Evolutionary conservation across 495 filamentous ascomycete genomes (phyloP), one percentile per base, ranked within the genome.

Genomic region (Immersiella caudata): DNA sequence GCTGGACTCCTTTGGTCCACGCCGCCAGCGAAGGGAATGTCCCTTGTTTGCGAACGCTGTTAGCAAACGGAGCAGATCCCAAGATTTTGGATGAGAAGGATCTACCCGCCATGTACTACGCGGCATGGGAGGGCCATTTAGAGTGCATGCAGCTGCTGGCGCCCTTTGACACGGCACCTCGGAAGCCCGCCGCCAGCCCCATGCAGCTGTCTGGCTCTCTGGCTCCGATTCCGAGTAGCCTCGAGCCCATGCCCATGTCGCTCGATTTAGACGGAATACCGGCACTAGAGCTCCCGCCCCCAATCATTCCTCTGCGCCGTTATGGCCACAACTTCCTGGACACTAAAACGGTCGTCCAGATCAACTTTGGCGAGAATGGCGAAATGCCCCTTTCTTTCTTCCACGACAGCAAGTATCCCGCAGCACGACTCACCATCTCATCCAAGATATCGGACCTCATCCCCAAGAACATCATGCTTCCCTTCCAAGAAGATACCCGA

Each of bases 251-350:
- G 18, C 85, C 88, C 26, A 90, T 92, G 82, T 84, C 87, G 56
- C 82, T 91, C 24, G 93, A 93, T 68, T 85, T 83, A 5, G 95
- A 98, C 76, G 90, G 89, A 0, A 99, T 99, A 61, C 95, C 95
- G 0, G 88, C 91, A 67, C 85, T 99, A n/a, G 91, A 91, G 68
- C 85, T 99, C 5, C 95, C 95, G 54, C 95, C 96, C 40, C 95
- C 95, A 0, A 97, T 99, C 65, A 97, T 99, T 70, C 95, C 95
- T 16, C 81, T 97, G 33, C 86, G 94, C 62, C 89, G 95, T 50
- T 98, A 98, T 76, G 95, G 95, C 21, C 95, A 99, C 80, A 99
- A 98, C 76, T 99, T 98, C 83, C 81, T 99, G 60, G 95, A 99
- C 75, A 95, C 92, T 20, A 99, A 97, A 78, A 94, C 94, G 0